A percentile compares a stretch with the other conserved stretches of the same genome.
Evolutionary conservation across 768 basidiomycete genomes (phyloP).

Genomic region (Leccinum variicolor): DNA sequence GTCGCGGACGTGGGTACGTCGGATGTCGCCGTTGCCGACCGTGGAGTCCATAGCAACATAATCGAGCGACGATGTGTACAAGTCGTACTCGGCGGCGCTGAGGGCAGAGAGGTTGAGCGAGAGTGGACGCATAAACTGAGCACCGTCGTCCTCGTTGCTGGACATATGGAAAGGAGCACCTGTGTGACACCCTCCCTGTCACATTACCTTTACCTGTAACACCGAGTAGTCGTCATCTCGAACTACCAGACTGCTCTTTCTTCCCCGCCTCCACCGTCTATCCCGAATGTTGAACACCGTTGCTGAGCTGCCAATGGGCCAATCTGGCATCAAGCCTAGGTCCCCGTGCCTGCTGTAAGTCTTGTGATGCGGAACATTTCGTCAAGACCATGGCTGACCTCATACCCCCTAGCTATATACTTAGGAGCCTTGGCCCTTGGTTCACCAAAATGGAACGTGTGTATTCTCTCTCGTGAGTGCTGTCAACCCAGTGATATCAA

Average conservation of each 20-base stretch:
- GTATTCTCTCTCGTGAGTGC: neutral
- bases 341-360: constrained; percentile 33
- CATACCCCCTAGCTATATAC: constrained; percentile 3
- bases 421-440: constrained; percentile 27
- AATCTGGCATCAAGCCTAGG: constrained; percentile 20
- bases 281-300: constrained; percentile 19
- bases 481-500: too few relatives aligned
- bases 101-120: constrained; percentile 75
- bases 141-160: constrained; percentile 1
- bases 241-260: too few relatives aligned
- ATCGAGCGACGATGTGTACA: constrained; percentile 59
- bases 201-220: too few relatives aligned
- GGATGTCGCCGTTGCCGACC: constrained; percentile 9
- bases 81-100: constrained; percentile 64
- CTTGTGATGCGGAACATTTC: too few relatives aligned
- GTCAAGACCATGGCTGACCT: neutral
- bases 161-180: neutral
- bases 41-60: constrained; percentile 44
- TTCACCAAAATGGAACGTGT: constrained; percentile 27
- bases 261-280: too few relatives aligned
- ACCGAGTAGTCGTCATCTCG: too few relatives aligned
- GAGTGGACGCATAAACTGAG: constrained; percentile 52
- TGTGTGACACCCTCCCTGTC: neutral
- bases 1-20: constrained; percentile 20
- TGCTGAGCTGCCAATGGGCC: constrained; percentile 25